Base-by-base conservation (phyloP, 2,329 filamentous ascomycete species). In the Fusarium pseudoanthophilum region DNA sequence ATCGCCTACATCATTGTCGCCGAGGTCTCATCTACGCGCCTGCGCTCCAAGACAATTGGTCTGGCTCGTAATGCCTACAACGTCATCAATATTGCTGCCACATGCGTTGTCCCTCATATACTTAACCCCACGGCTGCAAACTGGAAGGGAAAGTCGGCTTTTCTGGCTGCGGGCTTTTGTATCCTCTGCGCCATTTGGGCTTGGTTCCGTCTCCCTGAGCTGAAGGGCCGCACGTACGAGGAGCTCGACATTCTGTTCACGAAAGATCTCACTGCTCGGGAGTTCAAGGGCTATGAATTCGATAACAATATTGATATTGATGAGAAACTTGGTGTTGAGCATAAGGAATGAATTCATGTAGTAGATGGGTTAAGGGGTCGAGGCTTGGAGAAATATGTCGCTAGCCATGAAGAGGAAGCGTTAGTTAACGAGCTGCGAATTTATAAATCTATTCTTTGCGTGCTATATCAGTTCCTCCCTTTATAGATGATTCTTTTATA, bases 11-110 rank as follows among this genome's bases (percentile, higher is more conserved):
- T 52, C n/a, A 69, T 69, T 11, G 62, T 58, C 2, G 66, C 56
- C 40, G 60, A 58, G 26, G 62, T 61, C 14, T 63, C 61, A 4
- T 57, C 66, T 7, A 49, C 52, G 5, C 59, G 60, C 20, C 55
- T 69, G 4, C 49, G 62, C 18, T 46, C 55, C 13, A 61, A 69
- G 40, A 69, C 66, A 4, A 66, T 66, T 53, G 60, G 62, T 2
- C 45, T 69, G 16, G 66, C 56, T 32, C 46, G 66, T 18, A 66
- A 66, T 40, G 51, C 66, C 9, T 69, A 66, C 34, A 66, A 66
- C 21, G 52, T 66, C 21, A 46, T 61, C 24, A 57, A 52, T 11
- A 69, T 69, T 48, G 39, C 65, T 7, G 65, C 56, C 16, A 53
- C 56, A 13, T 30, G 55, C 43, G 62, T 65, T 11, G 57, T 58